Evolutionary conservation across 768 basidiomycete species (phyloP), one percentile per base, ranked within the genome.

Genomic region (Vararia minispora): DNA sequence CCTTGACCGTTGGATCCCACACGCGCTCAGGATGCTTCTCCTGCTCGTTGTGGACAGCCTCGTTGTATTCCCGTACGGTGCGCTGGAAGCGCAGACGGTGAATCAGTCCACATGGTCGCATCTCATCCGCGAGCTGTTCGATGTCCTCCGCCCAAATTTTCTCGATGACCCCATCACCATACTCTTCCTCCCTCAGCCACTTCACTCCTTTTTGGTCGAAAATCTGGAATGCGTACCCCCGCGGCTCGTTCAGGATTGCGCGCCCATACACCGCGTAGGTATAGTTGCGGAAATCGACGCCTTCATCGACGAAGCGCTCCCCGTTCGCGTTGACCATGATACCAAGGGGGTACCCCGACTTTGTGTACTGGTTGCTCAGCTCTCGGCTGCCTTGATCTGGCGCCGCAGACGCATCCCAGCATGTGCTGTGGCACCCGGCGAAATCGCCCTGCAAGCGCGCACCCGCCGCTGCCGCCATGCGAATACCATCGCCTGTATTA

Each of bases 261-360:
- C 63, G 63, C 8, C 78, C 79, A 45, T 75, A 80, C 53, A 71
- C 74, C 14, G 80, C 78, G 48, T 83, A 82, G 1, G 79, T 82
- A 47, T 74, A 81, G 52, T 79, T 82, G 32, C 80, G 66, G 51
- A 72, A 80, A 57, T 83, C 78, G 33, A 69, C 70, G 26, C 79
- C 79, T 54, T 82, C 80, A 44, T 83, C 77, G 26, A 80, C 78
- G 46, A 82, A 83, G 12, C 79, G 65, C 36, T 55, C 45, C 4
- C 80, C 80, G 2, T 55, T 43, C 0, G 62, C 50, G 48, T 80
- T 83, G 18, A 79, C 55, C 79, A 79, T 81, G 42, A 83, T 63
- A 2, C 79, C 79, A 8, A 80, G 59, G 3, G 80, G 78, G 49
- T 82, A 81, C 1, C 80, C 76, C 8, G 78, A 80, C 55, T 82